A percentile compares a stretch with the other conserved stretches of the same genome.
Conservation (phyloP, 768 basidiomycete genomes). For the Austroboletus festivus region DNA sequence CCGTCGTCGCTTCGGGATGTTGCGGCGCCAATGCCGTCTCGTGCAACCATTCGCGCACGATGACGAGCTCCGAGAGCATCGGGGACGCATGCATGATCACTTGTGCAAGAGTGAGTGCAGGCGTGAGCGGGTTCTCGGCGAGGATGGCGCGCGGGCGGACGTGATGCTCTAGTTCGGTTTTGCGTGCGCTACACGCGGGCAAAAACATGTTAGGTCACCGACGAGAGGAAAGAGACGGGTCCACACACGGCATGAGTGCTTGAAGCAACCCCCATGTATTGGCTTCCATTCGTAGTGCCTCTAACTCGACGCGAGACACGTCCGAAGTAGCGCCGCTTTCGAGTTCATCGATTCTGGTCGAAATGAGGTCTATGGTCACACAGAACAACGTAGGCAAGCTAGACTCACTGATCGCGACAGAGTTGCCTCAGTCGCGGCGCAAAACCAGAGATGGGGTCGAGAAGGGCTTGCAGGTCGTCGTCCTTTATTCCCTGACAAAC, state of each 20-base stretch:
- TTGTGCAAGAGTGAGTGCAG: slow-evolving; percentile 71
- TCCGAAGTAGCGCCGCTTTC: slow-evolving; percentile 39
- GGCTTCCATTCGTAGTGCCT: slow-evolving; percentile 65
- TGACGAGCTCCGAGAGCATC: slow-evolving; percentile 69
- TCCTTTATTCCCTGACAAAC: slow-evolving; percentile 52
- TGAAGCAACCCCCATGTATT: slow-evolving; percentile 84
- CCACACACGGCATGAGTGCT: slow-evolving; percentile 67
- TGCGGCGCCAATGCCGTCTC: slow-evolving; percentile 63
- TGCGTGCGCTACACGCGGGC: slow-evolving; percentile 61
- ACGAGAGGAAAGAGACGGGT: neutral
- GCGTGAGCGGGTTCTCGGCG: slow-evolving; percentile 75
- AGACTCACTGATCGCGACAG: slow-evolving; percentile 56
- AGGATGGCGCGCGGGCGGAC: slow-evolving; percentile 56
- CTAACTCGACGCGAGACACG: slow-evolving; percentile 50
- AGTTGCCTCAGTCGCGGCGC: slow-evolving; percentile 58
- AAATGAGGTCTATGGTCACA: slow-evolving; percentile 1
- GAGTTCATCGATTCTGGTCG: slow-evolving; percentile 49
- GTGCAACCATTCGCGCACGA: slow-evolving; percentile 87
- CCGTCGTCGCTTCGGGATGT: slow-evolving; percentile 70
- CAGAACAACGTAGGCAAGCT: neutral
- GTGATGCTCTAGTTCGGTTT: slow-evolving; percentile 49
- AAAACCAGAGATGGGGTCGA: slow-evolving; percentile 67
- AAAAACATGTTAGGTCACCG: neutral
- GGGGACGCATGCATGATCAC: slow-evolving; percentile 66
- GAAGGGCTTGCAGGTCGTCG: no score